Evolutionary conservation across 108 stramenopile genomes (phyloP).

Genomic region (Nitzschia sp.): DNA sequence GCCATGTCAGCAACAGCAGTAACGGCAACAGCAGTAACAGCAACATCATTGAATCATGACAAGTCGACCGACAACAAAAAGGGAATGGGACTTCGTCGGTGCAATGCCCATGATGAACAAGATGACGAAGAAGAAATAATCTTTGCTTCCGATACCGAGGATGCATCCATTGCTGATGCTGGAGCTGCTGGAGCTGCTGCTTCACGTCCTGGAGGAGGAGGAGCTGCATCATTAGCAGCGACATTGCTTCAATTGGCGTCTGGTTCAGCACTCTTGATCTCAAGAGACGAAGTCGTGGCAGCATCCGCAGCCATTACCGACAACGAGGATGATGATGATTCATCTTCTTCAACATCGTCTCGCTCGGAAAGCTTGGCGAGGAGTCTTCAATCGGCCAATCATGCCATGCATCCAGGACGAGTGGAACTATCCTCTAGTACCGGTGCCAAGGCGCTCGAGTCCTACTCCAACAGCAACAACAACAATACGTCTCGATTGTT

Average conservation of each 20-base stretch:
- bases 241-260: not conserved
- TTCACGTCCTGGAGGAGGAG: no score
- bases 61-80: no score
- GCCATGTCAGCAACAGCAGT: no score
- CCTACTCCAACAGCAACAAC: not conserved
- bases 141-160: no score
- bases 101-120: conserved; percentile 1
- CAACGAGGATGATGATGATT: not conserved
- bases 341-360: not conserved
- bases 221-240: not conserved
- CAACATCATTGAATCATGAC: no score
- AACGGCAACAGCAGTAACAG: no score
- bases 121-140: not conserved
- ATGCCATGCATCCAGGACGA: not conserved
- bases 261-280: conserved; percentile 1
- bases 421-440: no score
- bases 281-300: not conserved
- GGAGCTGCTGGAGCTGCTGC: no score
- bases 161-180: no score
- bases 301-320: not conserved
- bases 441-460: not conserved
- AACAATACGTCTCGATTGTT: not conserved
- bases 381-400: not conserved
- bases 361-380: not conserved
- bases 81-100: no score